Evolutionary conservation across 495 filamentous ascomycete species (phyloP).

Genomic region (Xylaria intraflava): DNA sequence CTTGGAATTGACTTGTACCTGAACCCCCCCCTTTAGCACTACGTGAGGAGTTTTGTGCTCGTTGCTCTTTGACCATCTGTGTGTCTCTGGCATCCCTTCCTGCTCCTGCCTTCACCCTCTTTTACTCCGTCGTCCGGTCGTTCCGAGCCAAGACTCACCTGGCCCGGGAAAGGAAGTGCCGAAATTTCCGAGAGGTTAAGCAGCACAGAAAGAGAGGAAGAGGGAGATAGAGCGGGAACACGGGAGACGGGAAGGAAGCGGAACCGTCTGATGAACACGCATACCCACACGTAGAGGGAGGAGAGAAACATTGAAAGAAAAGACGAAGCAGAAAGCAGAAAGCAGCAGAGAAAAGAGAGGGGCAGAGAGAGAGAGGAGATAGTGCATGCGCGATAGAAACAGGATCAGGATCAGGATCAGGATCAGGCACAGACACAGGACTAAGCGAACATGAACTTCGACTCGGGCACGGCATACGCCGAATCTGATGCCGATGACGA

Average conservation of each 20-base stretch:
- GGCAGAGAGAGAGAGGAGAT: background rate
- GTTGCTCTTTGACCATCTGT: background rate
- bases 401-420: background rate
- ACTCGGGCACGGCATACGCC: slow-evolving; percentile 58
- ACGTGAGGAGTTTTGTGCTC: background rate
- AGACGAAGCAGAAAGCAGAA: background rate
- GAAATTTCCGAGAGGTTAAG: background rate
- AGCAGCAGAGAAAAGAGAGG: background rate
- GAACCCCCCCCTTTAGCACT: background rate
- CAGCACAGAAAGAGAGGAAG: background rate
- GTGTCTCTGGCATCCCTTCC: background rate
- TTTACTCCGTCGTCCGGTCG: background rate
- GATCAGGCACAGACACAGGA: background rate
- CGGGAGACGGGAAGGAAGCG: background rate
- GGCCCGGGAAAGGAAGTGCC: background rate
- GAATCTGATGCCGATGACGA: slow-evolving; percentile 94
- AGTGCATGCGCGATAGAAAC: background rate
- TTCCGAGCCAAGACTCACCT: background rate
- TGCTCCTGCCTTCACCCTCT: background rate
- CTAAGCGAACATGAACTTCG: slow-evolving; percentile 46
- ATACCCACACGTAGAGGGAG: background rate
- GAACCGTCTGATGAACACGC: background rate
- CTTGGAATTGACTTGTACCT: background rate
- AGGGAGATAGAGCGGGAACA: background rate
- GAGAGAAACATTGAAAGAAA: background rate